Evolutionary conservation across 139 green algal genomes (phyloP).

Genomic region (Tetraselmis chui): DNA sequence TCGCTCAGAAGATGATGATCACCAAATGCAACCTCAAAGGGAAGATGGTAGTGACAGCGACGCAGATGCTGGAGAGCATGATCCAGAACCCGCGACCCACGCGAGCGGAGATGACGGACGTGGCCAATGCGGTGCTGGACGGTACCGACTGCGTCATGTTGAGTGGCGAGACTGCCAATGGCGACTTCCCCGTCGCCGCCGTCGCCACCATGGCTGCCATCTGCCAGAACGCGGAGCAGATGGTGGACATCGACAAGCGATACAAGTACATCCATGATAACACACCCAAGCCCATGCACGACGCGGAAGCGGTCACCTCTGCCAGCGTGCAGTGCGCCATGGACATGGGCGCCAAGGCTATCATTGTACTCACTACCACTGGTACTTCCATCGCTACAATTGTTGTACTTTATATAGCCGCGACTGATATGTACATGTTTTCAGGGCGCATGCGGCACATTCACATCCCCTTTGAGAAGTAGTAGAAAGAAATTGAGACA

Average conservation of each 20-base stretch:
- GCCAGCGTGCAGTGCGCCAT: conserved; percentile 48
- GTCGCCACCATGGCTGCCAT: conserved; percentile 74
- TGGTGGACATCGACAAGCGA: conserved; percentile 47
- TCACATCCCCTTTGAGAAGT: too few relatives aligned
- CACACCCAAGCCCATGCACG: conserved; percentile 44
- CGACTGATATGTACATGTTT: too few relatives aligned
- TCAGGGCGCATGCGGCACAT: too few relatives aligned
- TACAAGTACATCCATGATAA: conserved; percentile 52
- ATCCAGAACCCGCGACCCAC: conserved; percentile 13
- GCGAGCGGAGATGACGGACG: conserved; percentile 47
- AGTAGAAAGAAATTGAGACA: too few relatives aligned
- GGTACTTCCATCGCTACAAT: too few relatives aligned
- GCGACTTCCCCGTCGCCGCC: conserved; percentile 54
- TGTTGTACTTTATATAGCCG: too few relatives aligned
- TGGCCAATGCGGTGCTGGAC: conserved; percentile 53
- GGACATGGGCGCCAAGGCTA: conserved; percentile 59
- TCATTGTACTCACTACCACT: conserved; percentile 44
- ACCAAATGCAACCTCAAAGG: conserved; percentile 59
- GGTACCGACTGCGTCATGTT: conserved; percentile 53
- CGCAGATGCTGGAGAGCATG: conserved; percentile 22
- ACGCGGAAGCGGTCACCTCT: conserved; percentile 35
- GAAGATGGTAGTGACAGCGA: conserved; percentile 13
- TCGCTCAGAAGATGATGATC: conserved; percentile 75
- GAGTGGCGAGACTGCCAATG: conserved; percentile 69
- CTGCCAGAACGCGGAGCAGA: conserved; percentile 69